Conservation (phyloP, 148 eudicot genomes). For the Camellia granthamiana region DNA sequence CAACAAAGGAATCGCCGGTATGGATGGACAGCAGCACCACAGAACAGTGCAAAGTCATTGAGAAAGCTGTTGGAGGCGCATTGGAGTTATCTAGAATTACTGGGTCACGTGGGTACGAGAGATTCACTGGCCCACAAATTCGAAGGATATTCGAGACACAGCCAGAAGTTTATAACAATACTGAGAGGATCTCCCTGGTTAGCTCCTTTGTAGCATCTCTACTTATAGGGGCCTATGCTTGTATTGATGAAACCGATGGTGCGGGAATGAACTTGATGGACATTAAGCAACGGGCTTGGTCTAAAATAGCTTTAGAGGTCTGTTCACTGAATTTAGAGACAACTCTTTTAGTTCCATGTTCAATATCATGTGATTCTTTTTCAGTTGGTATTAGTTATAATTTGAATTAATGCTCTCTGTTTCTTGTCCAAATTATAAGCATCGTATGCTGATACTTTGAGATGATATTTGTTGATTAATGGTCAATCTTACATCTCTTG, state of each 20-base stretch:
- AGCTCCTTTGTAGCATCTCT: constrained; percentile 89
- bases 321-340: constrained; percentile 11
- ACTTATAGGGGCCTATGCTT: constrained; percentile 68
- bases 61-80: constrained; percentile 84
- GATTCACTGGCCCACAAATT: constrained; percentile 83
- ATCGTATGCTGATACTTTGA: neutral
- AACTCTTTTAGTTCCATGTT: constrained; percentile 5
- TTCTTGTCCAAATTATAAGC: neutral
- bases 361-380: neutral
- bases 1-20: constrained; percentile 67
- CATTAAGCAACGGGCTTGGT: constrained; percentile 73
- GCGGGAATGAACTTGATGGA: constrained; percentile 98
- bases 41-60: constrained; percentile 81
- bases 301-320: constrained; percentile 71
- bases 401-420: neutral
- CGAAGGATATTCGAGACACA: constrained; percentile 67
- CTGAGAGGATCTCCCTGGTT: constrained; percentile 89
- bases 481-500: neutral
- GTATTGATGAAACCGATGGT: constrained; percentile 91
- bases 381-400: neutral
- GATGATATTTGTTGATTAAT: neutral
- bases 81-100: constrained; percentile 69
- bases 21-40: constrained; percentile 99
- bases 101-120: constrained; percentile 83
- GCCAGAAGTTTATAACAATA: constrained; percentile 54